Evolutionary conservation across 108 stramenopile species (phyloP).

Genomic region (Nitzschia putrida): DNA sequence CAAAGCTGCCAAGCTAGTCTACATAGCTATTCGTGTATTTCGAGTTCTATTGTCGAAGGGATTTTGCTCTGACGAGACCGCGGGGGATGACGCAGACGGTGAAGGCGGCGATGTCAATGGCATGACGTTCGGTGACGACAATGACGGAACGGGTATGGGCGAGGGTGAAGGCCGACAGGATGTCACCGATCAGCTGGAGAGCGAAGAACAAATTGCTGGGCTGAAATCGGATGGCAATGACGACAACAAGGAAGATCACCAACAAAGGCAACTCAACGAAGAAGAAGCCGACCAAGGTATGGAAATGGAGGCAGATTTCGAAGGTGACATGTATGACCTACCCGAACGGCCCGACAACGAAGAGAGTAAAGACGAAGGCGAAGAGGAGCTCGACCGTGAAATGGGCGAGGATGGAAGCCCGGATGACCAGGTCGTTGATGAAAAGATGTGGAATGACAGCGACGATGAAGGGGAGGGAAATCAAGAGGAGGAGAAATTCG

Average conservation of each 20-base stretch:
- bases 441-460: slow-evolving; percentile 94
- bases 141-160: slow-evolving; percentile 99
- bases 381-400: slow-evolving; percentile 96
- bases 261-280: slow-evolving; percentile 80
- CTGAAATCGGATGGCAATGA: slow-evolving; percentile 80
- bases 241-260: slow-evolving; percentile 52
- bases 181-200: slow-evolving; percentile 96
- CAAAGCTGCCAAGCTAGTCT: slow-evolving; percentile 76
- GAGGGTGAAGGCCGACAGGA: slow-evolving; percentile 96
- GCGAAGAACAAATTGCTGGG: slow-evolving; percentile 96
- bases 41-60: slow-evolving; percentile 90
- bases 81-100: slow-evolving; percentile 73
- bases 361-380: slow-evolving; percentile 80
- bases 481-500: slow-evolving; percentile 91
- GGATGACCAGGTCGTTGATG: slow-evolving; percentile 95
- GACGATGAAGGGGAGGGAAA: slow-evolving; percentile 90
- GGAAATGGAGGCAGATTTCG: slow-evolving; percentile 98
- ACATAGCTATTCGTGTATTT: slow-evolving; percentile 87
- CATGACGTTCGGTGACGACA: slow-evolving; percentile 92
- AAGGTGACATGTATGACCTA: slow-evolving; percentile 93
- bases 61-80: slow-evolving; percentile 85
- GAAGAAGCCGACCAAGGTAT: slow-evolving; percentile 96
- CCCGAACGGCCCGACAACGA: slow-evolving; percentile 78
- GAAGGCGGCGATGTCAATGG: slow-evolving; percentile 66
- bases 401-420: slow-evolving; percentile 92